A percentile compares a stretch with the other conserved stretches of the same genome.
These are phyloP conservation scores for Sarocladium oryzae DNA, from an alignment of 2,329 filamentous ascomycete genomes.

Conservation along the genomic window DNA sequence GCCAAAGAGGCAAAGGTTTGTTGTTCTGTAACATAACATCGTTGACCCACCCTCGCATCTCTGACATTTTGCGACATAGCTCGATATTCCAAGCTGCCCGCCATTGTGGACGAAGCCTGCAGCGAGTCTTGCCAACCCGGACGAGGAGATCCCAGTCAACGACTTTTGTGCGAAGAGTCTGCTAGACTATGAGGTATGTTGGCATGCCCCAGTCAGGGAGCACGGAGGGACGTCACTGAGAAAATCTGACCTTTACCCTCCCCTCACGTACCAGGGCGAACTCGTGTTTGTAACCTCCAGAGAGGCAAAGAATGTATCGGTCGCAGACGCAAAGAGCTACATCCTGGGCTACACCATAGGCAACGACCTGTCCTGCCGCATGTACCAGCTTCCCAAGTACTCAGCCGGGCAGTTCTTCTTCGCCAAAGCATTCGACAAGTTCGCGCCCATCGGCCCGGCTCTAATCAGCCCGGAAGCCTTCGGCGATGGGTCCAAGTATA, in stretches of 20 bases:
- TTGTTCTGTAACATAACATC: too few species aligned
- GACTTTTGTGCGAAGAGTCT: conserved; percentile 23
- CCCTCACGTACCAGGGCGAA: conserved; percentile 38
- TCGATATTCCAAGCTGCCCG: conserved; percentile 12
- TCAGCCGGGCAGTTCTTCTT: conserved; percentile 38
- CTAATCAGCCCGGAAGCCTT: conserved; percentile 13
- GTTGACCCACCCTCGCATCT: too few species aligned
- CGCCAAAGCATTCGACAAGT: conserved; percentile 45
- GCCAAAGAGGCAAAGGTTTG: conserved; percentile 18
- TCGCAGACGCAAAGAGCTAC: conserved; percentile 40
- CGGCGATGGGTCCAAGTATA: conserved; percentile 16
- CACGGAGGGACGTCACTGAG: too few species aligned
- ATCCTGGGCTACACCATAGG: conserved; percentile 51
- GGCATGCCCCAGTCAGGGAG: too few species aligned
- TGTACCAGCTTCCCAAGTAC: conserved; percentile 38
- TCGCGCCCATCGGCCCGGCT: conserved; percentile 44
- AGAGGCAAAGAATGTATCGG: conserved; percentile 39
- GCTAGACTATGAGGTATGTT: conserved; percentile 37
- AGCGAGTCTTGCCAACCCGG: conserved; percentile 15
- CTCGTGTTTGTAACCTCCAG: conserved; percentile 43
- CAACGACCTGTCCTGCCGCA: conserved; percentile 45
- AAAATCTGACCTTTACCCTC: too few species aligned
- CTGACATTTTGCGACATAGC: too few species aligned
- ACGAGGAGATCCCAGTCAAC: conserved; percentile 23
- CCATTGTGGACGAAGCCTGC: conserved; percentile 17